These are phyloP conservation scores for Steccherinum ochraceum DNA, from an alignment of 768 basidiomycete species.

Conservation along the genomic window DNA sequence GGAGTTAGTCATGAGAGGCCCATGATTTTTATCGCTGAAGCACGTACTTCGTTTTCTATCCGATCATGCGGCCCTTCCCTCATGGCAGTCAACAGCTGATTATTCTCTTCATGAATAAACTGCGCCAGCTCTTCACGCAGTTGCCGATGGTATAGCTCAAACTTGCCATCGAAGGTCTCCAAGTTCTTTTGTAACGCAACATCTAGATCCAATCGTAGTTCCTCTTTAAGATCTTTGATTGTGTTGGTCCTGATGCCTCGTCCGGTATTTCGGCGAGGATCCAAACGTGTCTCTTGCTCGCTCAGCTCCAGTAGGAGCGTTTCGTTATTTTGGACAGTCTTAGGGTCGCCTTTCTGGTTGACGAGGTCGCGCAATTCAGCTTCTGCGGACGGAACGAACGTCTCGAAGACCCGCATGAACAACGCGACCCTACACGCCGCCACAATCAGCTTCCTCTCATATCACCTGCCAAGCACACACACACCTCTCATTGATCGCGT, in stretches of 20 bases:
- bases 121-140: conserved; percentile 13
- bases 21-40: too few species aligned
- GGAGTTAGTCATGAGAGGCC: too few species aligned
- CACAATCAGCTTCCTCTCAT: neutral
- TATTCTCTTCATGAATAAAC: conserved; percentile 11
- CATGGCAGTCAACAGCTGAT: conserved; percentile 16
- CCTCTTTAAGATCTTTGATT: conserved; percentile 19
- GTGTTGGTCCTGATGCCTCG: neutral
- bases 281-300: conserved; percentile 10
- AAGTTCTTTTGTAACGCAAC: conserved; percentile 14
- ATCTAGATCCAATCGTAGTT: conserved; percentile 16
- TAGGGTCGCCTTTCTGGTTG: conserved; percentile 16
- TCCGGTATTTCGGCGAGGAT: too few species aligned
- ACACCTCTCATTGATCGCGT: neutral
- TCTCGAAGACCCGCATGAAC: neutral
- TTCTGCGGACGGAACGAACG: conserved; percentile 11
- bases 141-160: conserved; percentile 14
- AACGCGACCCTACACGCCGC: conserved; percentile 1
- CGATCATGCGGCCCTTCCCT: conserved; percentile 19
- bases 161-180: conserved; percentile 15
- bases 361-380: conserved; percentile 7
- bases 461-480: neutral
- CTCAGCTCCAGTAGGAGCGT: conserved; percentile 13
- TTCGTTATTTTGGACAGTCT: conserved; percentile 13
- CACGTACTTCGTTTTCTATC: conserved; percentile 18